Conservation (phyloP, 306 rosid genomes). For the Quercus mongolica region DNA sequence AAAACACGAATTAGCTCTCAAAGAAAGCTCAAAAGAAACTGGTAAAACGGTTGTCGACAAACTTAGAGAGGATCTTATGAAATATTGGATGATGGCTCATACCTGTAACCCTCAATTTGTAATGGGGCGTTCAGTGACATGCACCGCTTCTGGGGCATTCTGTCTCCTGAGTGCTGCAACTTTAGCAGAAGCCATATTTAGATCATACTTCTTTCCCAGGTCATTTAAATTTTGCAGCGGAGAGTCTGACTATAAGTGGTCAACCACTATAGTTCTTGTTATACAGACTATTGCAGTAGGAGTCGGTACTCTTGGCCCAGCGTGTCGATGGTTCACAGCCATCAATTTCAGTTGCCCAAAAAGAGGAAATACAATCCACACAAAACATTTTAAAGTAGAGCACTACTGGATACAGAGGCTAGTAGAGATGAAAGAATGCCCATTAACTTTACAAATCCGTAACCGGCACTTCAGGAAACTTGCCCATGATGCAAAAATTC, state of each 20-base stretch:
- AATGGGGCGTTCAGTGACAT: constrained; percentile 77
- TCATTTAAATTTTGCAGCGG: constrained; percentile 61
- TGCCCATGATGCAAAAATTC: constrained; percentile 43
- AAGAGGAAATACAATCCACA: constrained; percentile 18
- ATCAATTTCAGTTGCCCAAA: constrained; percentile 56
- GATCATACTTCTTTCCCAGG: constrained; percentile 58
- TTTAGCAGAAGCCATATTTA: constrained; percentile 56
- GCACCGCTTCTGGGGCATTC: constrained; percentile 82
- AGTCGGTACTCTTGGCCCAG: constrained; percentile 78
- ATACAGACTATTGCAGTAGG: constrained; percentile 61
- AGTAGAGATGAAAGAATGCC: constrained; percentile 44
- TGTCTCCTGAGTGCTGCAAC: constrained; percentile 61
- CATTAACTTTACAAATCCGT: constrained; percentile 37
- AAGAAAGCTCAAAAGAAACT: constrained; percentile 22
- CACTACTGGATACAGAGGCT: constrained; percentile 60
- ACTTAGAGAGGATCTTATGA: constrained; percentile 41
- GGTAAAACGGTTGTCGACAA: constrained; percentile 4
- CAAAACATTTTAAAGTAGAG: constrained; percentile 49
- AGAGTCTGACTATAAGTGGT: constrained; percentile 74
- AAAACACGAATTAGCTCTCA: constrained; percentile 38
- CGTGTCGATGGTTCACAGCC: constrained; percentile 68
- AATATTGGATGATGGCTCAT: constrained; percentile 85
- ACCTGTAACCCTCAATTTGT: constrained; percentile 84
- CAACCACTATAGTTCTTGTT: constrained; percentile 55
- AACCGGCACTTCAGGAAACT: constrained; percentile 44